Evolutionary conservation across 2,329 filamentous ascomycete genomes (phyloP), one percentile per base, ranked within the genome.

Genomic region (Sphaceloma murrayae): DNA sequence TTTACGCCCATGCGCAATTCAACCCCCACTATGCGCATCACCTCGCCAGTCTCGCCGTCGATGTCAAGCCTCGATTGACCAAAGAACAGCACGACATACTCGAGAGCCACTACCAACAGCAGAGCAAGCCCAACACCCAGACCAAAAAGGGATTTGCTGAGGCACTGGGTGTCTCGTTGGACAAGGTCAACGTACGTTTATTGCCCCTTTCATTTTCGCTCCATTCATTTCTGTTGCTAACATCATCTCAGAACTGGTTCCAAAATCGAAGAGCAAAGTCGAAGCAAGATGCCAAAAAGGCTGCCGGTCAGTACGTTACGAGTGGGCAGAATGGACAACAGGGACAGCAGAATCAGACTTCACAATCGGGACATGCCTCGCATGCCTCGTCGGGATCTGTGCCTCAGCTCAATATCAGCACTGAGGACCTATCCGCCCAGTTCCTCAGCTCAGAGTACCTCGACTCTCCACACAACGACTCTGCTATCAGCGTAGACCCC

Each of bases 41-140:
- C 47, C 52, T 45, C 55, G 59, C 54, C 7, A 45, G 46, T 31
- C 47, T 51, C 21, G 46, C 49, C 18, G 46, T 48, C 52, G 67
- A 71, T 55, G 66, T 69, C 54, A 72, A 70, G 58, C 68, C 68
- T 30, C 66, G 68, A 48, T 62, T 72, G 33, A 70, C 68, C 49
- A 72, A 72, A 56, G 67, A 70, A 54, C 69, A 72, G 56, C 68
- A 71, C 52, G 68, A 72, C 53, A 65, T 71, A 43, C 63, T 72
- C 50, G 69, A 72, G 56, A 56, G 58, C 27, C 65, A 72, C 48
- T 72, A 69, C 52, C 61, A 62, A 53, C 57, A 62, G 48, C 66
- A 71, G 55, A 58, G 61, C 50, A 72, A 72, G 58, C 69, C 69
- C 21, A 69, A 62, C 51, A 72, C 69, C 27, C 63, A 57, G 54